Percentiles rank a stretch among this genome's conserved stretches.
Conservation (phyloP, 257 asterid genomes). For the Ophiorrhiza pumila region DNA sequence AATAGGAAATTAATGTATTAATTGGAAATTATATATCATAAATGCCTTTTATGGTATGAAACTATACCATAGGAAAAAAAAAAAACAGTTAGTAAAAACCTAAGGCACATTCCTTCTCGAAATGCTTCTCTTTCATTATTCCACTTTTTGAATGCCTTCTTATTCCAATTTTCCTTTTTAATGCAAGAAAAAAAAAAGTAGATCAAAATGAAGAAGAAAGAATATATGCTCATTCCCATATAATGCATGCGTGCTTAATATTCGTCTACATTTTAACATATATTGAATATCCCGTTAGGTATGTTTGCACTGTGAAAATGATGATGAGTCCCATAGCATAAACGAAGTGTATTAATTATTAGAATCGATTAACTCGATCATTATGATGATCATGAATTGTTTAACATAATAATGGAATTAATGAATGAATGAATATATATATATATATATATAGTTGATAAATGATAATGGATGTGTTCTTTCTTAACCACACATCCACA, state of each 20-base stretch:
- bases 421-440: too few species aligned
- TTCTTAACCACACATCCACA: too few species aligned
- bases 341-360: too few species aligned
- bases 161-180: background rate
- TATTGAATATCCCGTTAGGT: background rate
- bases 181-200: background rate
- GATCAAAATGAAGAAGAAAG: background rate
- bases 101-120: background rate
- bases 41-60: too few species aligned
- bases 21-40: too few species aligned
- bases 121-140: background rate
- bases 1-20: too few species aligned
- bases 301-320: background rate
- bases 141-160: background rate
- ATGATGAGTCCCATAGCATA: background rate
- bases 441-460: too few species aligned
- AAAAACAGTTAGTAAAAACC: background rate
- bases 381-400: too few species aligned
- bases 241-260: background rate
- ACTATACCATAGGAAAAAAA: background rate
- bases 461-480: too few species aligned
- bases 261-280: too few species aligned
- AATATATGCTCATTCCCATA: constrained; percentile 7
- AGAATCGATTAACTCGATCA: too few species aligned
- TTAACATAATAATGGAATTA: too few species aligned